phyloP scores from a whole-genome alignment of 345 rosid genomes.

The Turritis glabra region DNA sequence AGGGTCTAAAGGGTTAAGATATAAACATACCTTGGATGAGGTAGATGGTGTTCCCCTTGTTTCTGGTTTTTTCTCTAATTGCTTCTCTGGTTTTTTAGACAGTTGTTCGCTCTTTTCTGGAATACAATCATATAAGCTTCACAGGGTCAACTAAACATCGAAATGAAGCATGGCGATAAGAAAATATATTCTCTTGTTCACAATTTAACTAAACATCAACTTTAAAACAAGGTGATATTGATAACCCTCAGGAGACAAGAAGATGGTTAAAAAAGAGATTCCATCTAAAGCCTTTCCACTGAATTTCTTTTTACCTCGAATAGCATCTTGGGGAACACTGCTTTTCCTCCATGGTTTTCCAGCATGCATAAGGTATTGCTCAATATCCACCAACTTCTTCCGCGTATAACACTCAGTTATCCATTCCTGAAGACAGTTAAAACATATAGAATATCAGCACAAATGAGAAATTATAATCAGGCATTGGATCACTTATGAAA shows the following conservation, averaged over 20 bases:
- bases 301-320: conserved; percentile 43
- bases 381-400: conserved; percentile 78
- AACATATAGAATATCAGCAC: conserved; percentile 7
- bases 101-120: conserved; percentile 51
- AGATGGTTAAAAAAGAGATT: background rate
- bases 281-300: conserved; percentile 14
- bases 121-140: conserved; percentile 32
- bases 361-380: conserved; percentile 73
- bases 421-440: conserved; percentile 62
- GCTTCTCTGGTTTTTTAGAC: conserved; percentile 45
- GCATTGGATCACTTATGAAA: background rate
- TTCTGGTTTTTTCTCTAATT: conserved; percentile 48
- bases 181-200: background rate
- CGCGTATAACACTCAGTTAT: conserved; percentile 65
- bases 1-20: background rate
- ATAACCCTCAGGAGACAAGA: background rate
- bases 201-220: background rate
- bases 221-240: background rate
- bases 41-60: conserved; percentile 42
- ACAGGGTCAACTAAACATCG: conserved; percentile 20
- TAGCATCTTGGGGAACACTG: conserved; percentile 33
- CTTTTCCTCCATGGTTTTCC: conserved; percentile 88
- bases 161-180: conserved; percentile 9
- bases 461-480: background rate
- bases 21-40: conserved; percentile 50